Evolutionary conservation across 306 rosid genomes (phyloP).

Genomic region (Mimosa pudica): DNA sequence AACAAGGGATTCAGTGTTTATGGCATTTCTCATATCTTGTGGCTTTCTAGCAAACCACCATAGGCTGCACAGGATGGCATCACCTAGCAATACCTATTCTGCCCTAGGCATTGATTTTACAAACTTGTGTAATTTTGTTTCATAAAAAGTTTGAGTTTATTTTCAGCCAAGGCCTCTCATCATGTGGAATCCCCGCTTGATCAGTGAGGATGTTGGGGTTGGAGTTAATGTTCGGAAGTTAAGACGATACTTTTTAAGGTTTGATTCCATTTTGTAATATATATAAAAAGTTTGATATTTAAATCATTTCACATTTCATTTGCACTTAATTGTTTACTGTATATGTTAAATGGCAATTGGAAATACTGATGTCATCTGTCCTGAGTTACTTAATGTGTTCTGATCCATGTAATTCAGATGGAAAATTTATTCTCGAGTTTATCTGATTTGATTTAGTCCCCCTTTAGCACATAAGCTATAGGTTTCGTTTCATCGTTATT

Average conservation of each 20-base stretch:
- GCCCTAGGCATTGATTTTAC: too few relatives aligned
- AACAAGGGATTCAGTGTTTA: too few relatives aligned
- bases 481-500: not conserved
- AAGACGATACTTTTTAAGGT: conserved; percentile 89
- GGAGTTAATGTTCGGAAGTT: conserved; percentile 81
- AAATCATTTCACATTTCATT: conserved; percentile 7
- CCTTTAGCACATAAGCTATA: not conserved
- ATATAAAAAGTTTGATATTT: not conserved
- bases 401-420: not conserved
- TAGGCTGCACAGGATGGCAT: too few relatives aligned
- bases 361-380: not conserved
- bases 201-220: conserved; percentile 95
- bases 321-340: conserved; percentile 13
- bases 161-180: conserved; percentile 89
- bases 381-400: not conserved
- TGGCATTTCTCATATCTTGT: too few relatives aligned
- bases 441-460: not conserved
- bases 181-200: conserved; percentile 97
- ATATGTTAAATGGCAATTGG: conserved; percentile 21
- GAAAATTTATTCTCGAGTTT: not conserved
- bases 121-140: too few relatives aligned
- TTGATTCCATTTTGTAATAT: not conserved
- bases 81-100: too few relatives aligned
- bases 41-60: too few relatives aligned
- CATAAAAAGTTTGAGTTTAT: conserved; percentile 6